These are phyloP conservation scores for Metschnikowia proteae DNA, from an alignment of 805 yeast genomes.

Conservation along the genomic window DNA sequence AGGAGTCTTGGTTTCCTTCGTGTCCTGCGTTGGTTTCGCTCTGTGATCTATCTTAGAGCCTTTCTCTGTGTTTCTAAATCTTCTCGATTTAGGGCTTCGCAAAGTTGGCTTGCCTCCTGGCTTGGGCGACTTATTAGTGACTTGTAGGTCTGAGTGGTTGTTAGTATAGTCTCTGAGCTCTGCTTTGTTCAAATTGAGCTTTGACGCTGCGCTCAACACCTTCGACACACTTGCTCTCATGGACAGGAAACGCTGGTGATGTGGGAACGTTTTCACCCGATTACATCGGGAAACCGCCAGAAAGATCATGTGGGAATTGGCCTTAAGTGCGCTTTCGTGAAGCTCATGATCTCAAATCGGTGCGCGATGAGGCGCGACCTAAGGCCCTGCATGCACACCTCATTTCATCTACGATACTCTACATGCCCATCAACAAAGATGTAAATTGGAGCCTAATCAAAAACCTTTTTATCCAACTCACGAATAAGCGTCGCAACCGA, in stretches of 20 bases:
- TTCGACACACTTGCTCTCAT: background rate
- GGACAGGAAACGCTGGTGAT: background rate
- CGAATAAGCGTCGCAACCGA: conserved; percentile 81
- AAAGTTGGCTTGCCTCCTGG: background rate
- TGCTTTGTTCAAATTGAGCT: background rate
- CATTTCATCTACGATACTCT: no score
- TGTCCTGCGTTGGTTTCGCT: background rate
- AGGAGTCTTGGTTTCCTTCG: background rate
- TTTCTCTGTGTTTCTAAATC: background rate
- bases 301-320: background rate
- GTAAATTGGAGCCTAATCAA: conserved; percentile 28
- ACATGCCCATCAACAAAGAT: no score
- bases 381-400: no score
- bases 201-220: background rate
- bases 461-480: conserved; percentile 69
- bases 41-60: background rate
- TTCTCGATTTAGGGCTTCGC: background rate
- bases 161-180: background rate
- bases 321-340: no score
- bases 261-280: no score
- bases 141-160: no score
- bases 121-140: background rate
- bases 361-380: background rate
- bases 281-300: background rate
- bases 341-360: no score